Evolutionary conservation across 2,329 filamentous ascomycete species (phyloP), one percentile per base, ranked within the genome.

Genomic region (Chaetomiaceae sp.): DNA sequence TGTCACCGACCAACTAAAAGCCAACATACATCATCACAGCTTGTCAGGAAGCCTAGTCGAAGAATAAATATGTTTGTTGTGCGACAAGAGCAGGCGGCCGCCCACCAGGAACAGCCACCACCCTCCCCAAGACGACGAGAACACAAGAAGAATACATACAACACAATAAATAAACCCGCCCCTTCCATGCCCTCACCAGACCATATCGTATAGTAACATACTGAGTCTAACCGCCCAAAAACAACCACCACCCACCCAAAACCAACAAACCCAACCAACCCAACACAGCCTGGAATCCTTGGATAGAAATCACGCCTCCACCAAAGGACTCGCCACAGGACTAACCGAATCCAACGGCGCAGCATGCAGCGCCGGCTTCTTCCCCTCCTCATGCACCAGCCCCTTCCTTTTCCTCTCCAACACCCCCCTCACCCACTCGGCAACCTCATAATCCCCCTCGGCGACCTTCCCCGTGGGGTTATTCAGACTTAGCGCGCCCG

Each of bases 341-440:
- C 79, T 82, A 51, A 91, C 81, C 12, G 81, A 82, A 68, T 96
- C 89, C 40, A 97, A 72, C 1, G 91, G 89, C 22, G 89, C 92
- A 5, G 89, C 85, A 68, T 97, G 94, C 58, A 97, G 72, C 3
- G 94, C 91, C 15, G 94, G 94, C 65, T 88, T 89, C 45, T 77
- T 76, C 15, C 72, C 68, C 45, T 75, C 76, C 4, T 74, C 48
- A 38, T 65, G 66, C 36, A 71, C 65, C 33, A 73, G 66, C 74
- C 80, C 88, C 2, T 75, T 79, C 58, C 75, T 78, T 64, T 84
- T 84, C 63, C 80, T 80, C 59, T 87, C 82, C 38, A 97, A 70
- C 17, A 88, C 87, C 6, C 73, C 75, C 36, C 77, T 79, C 1
- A 96, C 92, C 94, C 94, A 99, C 25, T 82, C 79, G 0, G 89